Conservation (phyloP, 208 protist genomes). For the Leishmania mexicana region DNA sequence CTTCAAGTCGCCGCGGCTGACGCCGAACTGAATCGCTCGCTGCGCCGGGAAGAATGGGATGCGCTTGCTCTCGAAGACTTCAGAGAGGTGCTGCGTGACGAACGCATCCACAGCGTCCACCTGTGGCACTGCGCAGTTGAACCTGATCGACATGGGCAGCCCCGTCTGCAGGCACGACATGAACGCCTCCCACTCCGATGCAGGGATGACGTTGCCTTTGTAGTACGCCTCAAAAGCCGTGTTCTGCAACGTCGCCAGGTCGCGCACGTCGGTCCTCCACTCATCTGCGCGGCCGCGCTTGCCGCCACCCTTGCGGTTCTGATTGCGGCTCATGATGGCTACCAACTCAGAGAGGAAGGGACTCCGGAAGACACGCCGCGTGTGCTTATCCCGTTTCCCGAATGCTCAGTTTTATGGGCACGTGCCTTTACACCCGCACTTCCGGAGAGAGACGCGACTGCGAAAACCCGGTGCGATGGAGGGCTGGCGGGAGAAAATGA, state of each 20-base stretch:
- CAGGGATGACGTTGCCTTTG: slow-evolving; percentile 58
- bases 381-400: slow-evolving; percentile 8
- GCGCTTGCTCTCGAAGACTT: slow-evolving; percentile 43
- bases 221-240: slow-evolving; percentile 76
- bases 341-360: not conserved
- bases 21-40: slow-evolving; percentile 69
- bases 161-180: slow-evolving; percentile 61
- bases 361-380: not conserved
- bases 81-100: slow-evolving; percentile 40
- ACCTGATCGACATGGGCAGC: slow-evolving; percentile 77
- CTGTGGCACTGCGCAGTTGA: slow-evolving; percentile 45
- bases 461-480: not conserved
- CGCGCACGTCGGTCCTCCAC: slow-evolving; percentile 71
- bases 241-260: slow-evolving; percentile 62
- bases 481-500: not conserved
- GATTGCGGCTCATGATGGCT: slow-evolving; percentile 65
- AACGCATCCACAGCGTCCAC: slow-evolving; percentile 45
- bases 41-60: slow-evolving; percentile 68
- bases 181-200: slow-evolving; percentile 65
- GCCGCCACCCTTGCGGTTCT: slow-evolving; percentile 63
- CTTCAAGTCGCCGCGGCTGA: slow-evolving; percentile 85
- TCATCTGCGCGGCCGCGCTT: slow-evolving; percentile 65
- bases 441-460: not conserved
- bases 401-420: no score
- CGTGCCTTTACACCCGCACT: not conserved